Conservation (phyloP, 495 filamentous ascomycete species). For the Aspergillus campestris region DNA sequence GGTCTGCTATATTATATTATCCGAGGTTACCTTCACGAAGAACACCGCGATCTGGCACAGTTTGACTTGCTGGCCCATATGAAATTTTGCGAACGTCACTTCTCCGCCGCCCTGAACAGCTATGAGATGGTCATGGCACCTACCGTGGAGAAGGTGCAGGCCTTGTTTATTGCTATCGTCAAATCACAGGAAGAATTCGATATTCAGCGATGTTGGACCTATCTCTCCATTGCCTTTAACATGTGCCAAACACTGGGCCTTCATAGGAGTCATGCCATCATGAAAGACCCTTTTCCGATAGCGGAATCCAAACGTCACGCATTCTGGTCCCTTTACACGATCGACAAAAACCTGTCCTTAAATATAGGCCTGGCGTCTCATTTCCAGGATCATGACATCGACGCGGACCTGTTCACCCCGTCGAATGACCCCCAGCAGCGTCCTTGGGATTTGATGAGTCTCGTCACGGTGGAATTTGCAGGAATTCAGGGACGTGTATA, state of each 20-base stretch:
- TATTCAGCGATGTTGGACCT: conserved; percentile 19
- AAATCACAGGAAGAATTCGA: conserved; percentile 22
- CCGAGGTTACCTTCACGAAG: conserved; percentile 18
- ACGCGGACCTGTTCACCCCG: conserved; percentile 11
- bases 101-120: conserved; percentile 10
- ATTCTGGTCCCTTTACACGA: conserved; percentile 20
- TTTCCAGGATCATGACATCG: conserved; percentile 23
- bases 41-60: conserved; percentile 8
- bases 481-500: conserved; percentile 16
- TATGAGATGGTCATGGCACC: conserved; percentile 16
- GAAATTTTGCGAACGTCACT: conserved; percentile 11
- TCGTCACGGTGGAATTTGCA: conserved; percentile 18
- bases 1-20: conserved; percentile 18
- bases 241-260: conserved; percentile 19
- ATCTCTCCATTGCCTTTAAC: conserved; percentile 20
- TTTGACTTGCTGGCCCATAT: conserved; percentile 9
- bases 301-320: conserved; percentile 17
- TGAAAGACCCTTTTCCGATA: conserved; percentile 2
- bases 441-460: conserved; percentile 17
- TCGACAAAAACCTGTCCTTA: conserved; percentile 20
- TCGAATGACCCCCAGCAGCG: conserved; percentile 8
- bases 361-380: conserved; percentile 20
- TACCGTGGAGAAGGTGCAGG: conserved; percentile 19
- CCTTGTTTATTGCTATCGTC: conserved; percentile 16
- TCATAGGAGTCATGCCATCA: conserved; percentile 11